Evolutionary conservation across 176 grass and related monocot genomes (phyloP), one percentile per base, ranked within the genome.

Genomic region (Pontederia crassipes): DNA sequence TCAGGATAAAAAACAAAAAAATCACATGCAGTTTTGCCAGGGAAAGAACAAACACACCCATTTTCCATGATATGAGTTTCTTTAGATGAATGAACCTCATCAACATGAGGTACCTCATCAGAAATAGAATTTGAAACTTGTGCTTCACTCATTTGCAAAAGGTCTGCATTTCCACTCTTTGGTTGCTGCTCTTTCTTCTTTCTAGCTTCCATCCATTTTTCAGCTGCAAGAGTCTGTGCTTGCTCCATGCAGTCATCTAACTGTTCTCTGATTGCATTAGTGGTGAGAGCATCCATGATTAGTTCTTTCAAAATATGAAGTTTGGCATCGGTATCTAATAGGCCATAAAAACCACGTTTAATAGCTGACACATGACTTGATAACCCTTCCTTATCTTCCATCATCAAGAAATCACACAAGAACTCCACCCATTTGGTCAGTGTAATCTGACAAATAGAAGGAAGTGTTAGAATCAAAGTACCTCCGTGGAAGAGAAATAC

Each of bases 281-380:
- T 88, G 68, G 67, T 66, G 71, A 90, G 72, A 71, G 81, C 83
- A 70, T 90, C 83, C 50, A 77, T 80, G 58, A 88, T 70, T 48
- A 96, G 48, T 73, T 88, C 92, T 45, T 59, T 64, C 17, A 90
- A 61, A 46, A 96, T 90, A 55, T 60, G 49, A 77, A 96, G 81
- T 70, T 96, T 96, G 4, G 77, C 26, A 55, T 68, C 50, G 70
- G 58, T 66, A 32, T 85, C 66, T 56, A 90, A 61, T 82, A 90
- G 78, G 78, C 92, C 81, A 82, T 96, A 96, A 67, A 85, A 70
- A 18, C 86, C 86, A 62, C 92, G 89, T 61, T 83, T 76, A 75
- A 96, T 71, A 47, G 66, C 84, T 17, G 80, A 71, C 45, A 96
- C 11, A 54, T 72, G 32, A 77, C n/a, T 59, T 57, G 80, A 80